Evolutionary conservation across 129 eudicot species (phyloP), one percentile per base, ranked within the genome.

Genomic region (Flaveria trinervia): DNA sequence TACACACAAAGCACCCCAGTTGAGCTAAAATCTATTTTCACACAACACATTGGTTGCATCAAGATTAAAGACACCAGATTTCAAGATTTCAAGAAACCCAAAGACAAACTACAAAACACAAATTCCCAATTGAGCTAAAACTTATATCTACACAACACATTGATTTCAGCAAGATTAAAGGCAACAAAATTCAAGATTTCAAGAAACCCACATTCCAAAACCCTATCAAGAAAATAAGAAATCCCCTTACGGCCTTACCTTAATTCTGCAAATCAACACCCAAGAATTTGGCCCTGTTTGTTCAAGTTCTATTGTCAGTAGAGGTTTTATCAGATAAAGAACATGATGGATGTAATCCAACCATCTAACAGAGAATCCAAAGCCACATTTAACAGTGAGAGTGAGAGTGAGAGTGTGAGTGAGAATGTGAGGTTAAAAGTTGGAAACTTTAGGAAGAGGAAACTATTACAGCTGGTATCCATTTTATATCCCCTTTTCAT

Each of bases 321-420:
- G 22, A 68, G 3, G 22, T 55, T 22, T 54, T 46, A 36, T 75
- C 11, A 76, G 75, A 48, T 60, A 81, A 60, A 76, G 73, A 82
- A 70, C 17, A 71, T n/a, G 18, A 70, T 14, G 68, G 60, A 82
- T 77, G 41, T 5, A 36, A 36, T 36, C 41, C 1, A 36, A 36
- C 41, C 41, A 36, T 71, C 75, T 77, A 71, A 26, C 68, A 72
- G 39, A 82, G 86, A 72, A 82, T 82, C 82, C 79, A 77, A 77
- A 70, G 86, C 20, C 45, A 46, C 70, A 66, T 67, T 67, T 65
- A 79, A 72, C 74, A 71, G 74, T 51, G 41, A 36, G 41, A 36
- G 39, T 51, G 41, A 36, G 41, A 36, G 39, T 33, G 39, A 33
- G 39, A 28, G 72, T 51, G 80, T 59, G 78, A 75, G 52, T 15